Conservation (phyloP, 768 basidiomycete genomes). For the Psilocybe azurescens region DNA sequence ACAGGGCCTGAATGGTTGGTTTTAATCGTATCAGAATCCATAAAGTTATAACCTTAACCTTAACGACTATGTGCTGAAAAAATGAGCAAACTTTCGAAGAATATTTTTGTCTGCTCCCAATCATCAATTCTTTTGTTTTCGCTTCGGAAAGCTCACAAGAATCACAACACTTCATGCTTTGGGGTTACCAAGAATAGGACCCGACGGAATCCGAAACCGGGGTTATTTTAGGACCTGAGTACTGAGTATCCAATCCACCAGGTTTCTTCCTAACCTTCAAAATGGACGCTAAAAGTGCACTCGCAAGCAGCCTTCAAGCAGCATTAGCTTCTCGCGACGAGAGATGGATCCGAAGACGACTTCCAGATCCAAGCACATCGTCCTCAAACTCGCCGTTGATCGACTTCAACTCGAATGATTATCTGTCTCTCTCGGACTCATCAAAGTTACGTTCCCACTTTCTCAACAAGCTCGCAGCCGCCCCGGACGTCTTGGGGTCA, state of each 20-base stretch:
- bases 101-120: neutral
- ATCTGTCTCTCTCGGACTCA: conserved; percentile 80
- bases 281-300: conserved; percentile 22
- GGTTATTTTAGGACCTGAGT: conserved; percentile 4
- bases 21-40: too few species aligned
- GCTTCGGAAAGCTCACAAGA: neutral
- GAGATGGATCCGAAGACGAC: conserved; percentile 70
- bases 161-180: neutral
- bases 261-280: conserved; percentile 3
- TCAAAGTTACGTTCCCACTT: conserved; percentile 60
- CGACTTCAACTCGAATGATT: conserved; percentile 93
- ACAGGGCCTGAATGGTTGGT: too few species aligned
- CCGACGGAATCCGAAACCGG: conserved; percentile 1
- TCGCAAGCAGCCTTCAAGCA: conserved; percentile 44
- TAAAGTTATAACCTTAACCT: too few species aligned
- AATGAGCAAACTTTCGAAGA: too few species aligned
- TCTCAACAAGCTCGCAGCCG: conserved; percentile 52
- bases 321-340: conserved; percentile 69
- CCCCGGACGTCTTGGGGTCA: conserved; percentile 78
- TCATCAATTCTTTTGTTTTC: neutral
- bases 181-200: neutral
- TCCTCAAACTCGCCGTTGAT: conserved; percentile 38
- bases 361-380: conserved; percentile 59
- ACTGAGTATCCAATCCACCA: neutral
- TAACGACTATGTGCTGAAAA: too few species aligned